A percentile compares a stretch with the other conserved stretches of the same genome.
Evolutionary conservation across 2,329 filamentous ascomycete genomes (phyloP).

Genomic region (Beauveria brongniartii): DNA sequence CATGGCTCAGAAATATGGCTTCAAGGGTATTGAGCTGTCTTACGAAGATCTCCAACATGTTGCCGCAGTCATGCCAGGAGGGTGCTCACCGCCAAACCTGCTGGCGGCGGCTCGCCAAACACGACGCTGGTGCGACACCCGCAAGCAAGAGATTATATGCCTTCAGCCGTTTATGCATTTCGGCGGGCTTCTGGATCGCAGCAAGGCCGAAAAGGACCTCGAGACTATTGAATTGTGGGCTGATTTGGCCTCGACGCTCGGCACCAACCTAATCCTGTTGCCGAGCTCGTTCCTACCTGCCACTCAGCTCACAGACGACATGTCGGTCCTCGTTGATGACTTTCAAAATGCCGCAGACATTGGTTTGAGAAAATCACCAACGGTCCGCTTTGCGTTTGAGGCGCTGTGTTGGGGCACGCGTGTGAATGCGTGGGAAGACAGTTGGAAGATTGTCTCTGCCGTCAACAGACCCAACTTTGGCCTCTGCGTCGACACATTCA

Average conservation of each 20-base stretch:
- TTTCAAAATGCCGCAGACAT: slow-evolving; percentile 57
- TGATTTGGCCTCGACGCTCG: slow-evolving; percentile 51
- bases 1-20: slow-evolving; percentile 55
- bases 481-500: slow-evolving; percentile 68
- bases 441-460: slow-evolving; percentile 55
- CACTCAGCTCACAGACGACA: slow-evolving; percentile 34
- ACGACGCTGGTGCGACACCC: slow-evolving; percentile 45
- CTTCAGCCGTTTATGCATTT: slow-evolving; percentile 74
- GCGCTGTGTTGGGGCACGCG: slow-evolving; percentile 62
- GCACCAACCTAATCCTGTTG: slow-evolving; percentile 66
- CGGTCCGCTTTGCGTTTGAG: slow-evolving; percentile 63
- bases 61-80: slow-evolving; percentile 36
- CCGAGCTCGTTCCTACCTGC: slow-evolving; percentile 60
- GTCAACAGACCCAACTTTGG: slow-evolving; percentile 65
- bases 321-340: slow-evolving; percentile 52
- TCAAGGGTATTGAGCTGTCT: slow-evolving; percentile 67
- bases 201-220: slow-evolving; percentile 47
- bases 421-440: slow-evolving; percentile 60
- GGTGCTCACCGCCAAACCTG: slow-evolving; percentile 29
- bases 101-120: slow-evolving; percentile 51
- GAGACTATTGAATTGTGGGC: slow-evolving; percentile 64
- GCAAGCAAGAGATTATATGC: slow-evolving; percentile 52
- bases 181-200: slow-evolving; percentile 61
- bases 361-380: slow-evolving; percentile 44
- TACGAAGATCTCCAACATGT: slow-evolving; percentile 65